Percentiles rank a stretch among this genome's conserved stretches.
Conservation (phyloP, 192 early-diverging fungal species). For the Neocallimastix lanati region DNA sequence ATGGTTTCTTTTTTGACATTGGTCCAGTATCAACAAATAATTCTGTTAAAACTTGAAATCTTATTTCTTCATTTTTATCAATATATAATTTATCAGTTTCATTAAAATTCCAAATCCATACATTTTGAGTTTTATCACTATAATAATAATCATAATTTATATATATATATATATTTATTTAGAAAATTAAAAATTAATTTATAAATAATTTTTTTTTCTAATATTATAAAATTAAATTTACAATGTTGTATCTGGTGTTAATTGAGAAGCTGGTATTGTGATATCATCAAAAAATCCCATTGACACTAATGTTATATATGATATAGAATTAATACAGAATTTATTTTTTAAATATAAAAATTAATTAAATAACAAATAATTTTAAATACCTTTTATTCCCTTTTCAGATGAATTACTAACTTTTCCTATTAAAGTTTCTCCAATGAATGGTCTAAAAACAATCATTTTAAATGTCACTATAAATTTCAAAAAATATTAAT, state of each 20-base stretch:
- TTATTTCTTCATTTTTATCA: background rate
- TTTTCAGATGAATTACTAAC: slow-evolving; percentile 47
- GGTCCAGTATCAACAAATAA: background rate
- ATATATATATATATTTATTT: too few relatives aligned
- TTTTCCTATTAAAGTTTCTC: slow-evolving; percentile 66
- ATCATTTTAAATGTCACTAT: slow-evolving; percentile 63
- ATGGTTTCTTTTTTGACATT: background rate
- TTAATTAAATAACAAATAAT: too few relatives aligned
- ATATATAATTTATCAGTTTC: background rate
- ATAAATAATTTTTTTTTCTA: too few relatives aligned
- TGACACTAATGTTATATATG: background rate
- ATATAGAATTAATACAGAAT: too few relatives aligned
- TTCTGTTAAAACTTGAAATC: background rate
- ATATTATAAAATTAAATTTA: too few relatives aligned
- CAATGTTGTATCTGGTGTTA: background rate
- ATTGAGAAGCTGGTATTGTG: background rate
- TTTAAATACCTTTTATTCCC: slow-evolving; percentile 44
- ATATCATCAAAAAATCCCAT: background rate
- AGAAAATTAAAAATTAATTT: too few relatives aligned
- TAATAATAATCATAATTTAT: too few relatives aligned
- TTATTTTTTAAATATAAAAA: too few relatives aligned
- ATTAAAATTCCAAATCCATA: background rate
- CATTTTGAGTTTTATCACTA: background rate
- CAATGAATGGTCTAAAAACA: slow-evolving; percentile 78
- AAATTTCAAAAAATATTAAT: background rate